Conservation (phyloP, 805 yeast genomes). For the Suhomyces canberraensis region DNA sequence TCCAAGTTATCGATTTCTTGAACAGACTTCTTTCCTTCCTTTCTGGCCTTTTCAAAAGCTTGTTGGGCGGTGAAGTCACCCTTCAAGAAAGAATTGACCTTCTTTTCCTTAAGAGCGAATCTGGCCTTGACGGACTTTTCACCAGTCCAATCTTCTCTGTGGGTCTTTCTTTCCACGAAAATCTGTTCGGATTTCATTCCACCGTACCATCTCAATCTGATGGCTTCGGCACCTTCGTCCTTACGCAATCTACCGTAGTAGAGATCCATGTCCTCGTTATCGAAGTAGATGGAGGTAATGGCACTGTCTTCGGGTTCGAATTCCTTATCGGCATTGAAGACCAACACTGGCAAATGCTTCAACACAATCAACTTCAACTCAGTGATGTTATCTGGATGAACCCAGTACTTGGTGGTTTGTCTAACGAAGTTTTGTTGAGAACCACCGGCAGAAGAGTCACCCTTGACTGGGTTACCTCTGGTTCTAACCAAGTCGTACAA, state of each 20-base stretch:
- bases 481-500: constrained; percentile 92
- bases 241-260: constrained; percentile 93
- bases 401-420: constrained; percentile 99
- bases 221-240: constrained; percentile 98
- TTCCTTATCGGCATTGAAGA: constrained; percentile 94
- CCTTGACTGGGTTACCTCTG: constrained; percentile 90
- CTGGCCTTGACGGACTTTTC: constrained; percentile 99
- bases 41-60: constrained; percentile 88
- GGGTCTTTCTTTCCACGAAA: constrained; percentile 96
- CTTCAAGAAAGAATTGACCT: constrained; percentile 76
- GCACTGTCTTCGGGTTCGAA: constrained; percentile 94
- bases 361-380: constrained; percentile 89
- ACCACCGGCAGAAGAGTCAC: constrained; percentile 98
- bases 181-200: constrained; percentile 92
- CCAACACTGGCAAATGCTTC: constrained; percentile 95
- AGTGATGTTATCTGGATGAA: constrained; percentile 96
- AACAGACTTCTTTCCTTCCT: constrained; percentile 82
- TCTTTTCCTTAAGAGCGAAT: constrained; percentile 86
- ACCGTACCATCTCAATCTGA: constrained; percentile 98
- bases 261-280: constrained; percentile 82
- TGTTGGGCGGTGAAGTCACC: constrained; percentile 87
- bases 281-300: constrained; percentile 94
- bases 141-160: constrained; percentile 99
- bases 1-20: constrained; percentile 91
- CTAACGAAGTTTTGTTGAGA: constrained; percentile 96